Base-by-base conservation (phyloP, 2,329 filamentous ascomycete genomes). In the Neofusicoccum sp. region DNA sequence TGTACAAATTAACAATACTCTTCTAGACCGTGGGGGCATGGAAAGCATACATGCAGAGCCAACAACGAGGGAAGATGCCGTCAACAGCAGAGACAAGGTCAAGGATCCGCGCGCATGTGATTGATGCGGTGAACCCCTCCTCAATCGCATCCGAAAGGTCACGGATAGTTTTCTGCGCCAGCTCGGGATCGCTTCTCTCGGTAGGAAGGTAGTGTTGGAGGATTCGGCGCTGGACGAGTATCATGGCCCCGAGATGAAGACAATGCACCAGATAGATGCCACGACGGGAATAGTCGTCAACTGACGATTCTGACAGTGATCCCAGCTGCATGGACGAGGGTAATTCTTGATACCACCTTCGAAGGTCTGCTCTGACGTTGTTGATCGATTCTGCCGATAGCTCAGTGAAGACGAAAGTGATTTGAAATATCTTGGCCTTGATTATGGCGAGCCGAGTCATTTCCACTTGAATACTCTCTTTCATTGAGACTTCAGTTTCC, bases 201-300 rank as follows among this genome's bases (percentile, higher is more conserved):
- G 29, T 16, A 33, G 37, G 22, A 5, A 28, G n/a, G 62, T 61
- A 60, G 64, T 62, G 12, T 62, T 66, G n/a, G 9, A 69, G 54
- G 3, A 68, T 45, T 5, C 64, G 64, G 4, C 68, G 65, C 34
- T 66, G 65, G 1, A 70, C 63, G 4, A 68, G 56, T 59, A 66
- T 66, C 66, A 68, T 68, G 9, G 68, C 66, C n/a, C 67, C 68
- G 14, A 69, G 62, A n/a, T 68, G 69, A 52, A 70, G 68, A 6
- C 68, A 61, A 49, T 70, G 68, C 11, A 68, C 61, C 22, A 69
- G 67, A 47, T 67, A 66, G 5, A 69, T 67, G 4, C 63, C 58
- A 5, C 62, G 58, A 2, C 66, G 64, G 5, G 63, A 58, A 1
- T 59, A 56, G 1, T 45, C 45, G 9, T 65, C 36, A 9, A 64